Conservation (phyloP, 2,329 filamentous ascomycete genomes). For the Blastomyces percursus region DNA sequence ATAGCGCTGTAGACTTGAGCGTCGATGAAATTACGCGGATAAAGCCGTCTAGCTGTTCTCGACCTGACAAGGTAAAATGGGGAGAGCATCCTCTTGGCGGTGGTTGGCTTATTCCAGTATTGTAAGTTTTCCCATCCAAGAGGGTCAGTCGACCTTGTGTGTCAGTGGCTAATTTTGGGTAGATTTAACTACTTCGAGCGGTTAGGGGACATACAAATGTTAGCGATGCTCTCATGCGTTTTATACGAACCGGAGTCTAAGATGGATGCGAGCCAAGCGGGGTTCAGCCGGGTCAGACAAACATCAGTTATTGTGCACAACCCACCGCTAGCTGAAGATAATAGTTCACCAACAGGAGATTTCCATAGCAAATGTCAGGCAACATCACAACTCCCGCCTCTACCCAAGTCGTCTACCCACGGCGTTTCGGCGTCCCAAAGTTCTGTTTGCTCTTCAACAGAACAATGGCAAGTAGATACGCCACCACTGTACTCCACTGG, state of each 20-base stretch:
- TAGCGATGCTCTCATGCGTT: conserved; percentile 54
- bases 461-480: conserved; percentile 40
- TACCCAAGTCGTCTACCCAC: conserved; percentile 24
- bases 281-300: conserved; percentile 18
- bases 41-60: conserved; percentile 26
- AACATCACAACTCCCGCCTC: conserved; percentile 23
- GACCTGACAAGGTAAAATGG: conserved; percentile 43
- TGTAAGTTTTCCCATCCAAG: conserved; percentile 22
- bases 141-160: neutral
- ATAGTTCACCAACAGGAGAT: conserved; percentile 34
- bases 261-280: conserved; percentile 27
- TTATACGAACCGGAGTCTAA: conserved; percentile 39
- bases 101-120: conserved; percentile 45
- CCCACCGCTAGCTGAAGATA: conserved; percentile 38
- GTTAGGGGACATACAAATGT: conserved; percentile 53
- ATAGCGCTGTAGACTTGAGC: conserved; percentile 25
- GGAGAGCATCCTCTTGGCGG: conserved; percentile 46
- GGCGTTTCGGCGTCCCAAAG: conserved; percentile 29
- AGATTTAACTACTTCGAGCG: conserved; percentile 49
- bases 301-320: conserved; percentile 33
- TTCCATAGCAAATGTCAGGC: conserved; percentile 34
- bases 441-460: conserved; percentile 42
- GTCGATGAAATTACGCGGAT: conserved; percentile 25
- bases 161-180: conserved; percentile 1
- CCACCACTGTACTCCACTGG: conserved; percentile 43